A percentile compares a stretch with the other conserved stretches of the same genome.
These are phyloP conservation scores for Hymenoscyphus linearis DNA, from an alignment of 2,329 filamentous ascomycete genomes.

Conservation along the genomic window DNA sequence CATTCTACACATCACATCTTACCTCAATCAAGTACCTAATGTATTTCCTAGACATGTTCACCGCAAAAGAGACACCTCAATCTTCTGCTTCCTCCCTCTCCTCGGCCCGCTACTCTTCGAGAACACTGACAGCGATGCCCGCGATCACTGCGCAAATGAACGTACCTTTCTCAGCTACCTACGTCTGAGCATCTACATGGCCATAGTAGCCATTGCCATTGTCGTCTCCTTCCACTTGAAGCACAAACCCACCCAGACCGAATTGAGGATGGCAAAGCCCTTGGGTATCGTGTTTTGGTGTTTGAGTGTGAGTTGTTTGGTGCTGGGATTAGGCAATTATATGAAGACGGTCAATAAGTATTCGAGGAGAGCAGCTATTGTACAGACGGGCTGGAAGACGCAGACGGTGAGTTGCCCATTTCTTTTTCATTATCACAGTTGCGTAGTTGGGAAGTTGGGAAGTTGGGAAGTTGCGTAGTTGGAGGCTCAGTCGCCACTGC, in stretches of 20 bases:
- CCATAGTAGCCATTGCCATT: slow-evolving; percentile 83
- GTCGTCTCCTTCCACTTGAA: slow-evolving; percentile 91
- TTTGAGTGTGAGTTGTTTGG: slow-evolving; percentile 70
- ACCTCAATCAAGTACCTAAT: not conserved
- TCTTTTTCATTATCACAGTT: slow-evolving; percentile 7
- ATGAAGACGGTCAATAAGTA: slow-evolving; percentile 78
- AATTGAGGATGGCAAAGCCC: slow-evolving; percentile 73
- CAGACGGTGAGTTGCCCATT: slow-evolving; percentile 54
- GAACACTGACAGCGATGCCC: slow-evolving; percentile 59
- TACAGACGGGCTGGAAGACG: slow-evolving; percentile 92
- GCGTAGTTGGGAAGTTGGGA: not conserved
- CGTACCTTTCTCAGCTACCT: slow-evolving; percentile 33
- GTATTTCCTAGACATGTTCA: not conserved
- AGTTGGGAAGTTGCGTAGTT: not conserved
- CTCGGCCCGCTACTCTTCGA: slow-evolving; percentile 59
- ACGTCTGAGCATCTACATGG: slow-evolving; percentile 66
- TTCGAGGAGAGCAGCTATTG: slow-evolving; percentile 69
- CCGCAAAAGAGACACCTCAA: slow-evolving; percentile 6
- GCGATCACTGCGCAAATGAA: slow-evolving; percentile 51
- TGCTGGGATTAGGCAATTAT: slow-evolving; percentile 79
- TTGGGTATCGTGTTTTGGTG: slow-evolving; percentile 86
- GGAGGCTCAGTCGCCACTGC: not conserved
- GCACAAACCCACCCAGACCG: slow-evolving; percentile 59
- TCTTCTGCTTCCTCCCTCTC: slow-evolving; percentile 27
- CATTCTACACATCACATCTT: not conserved